These are phyloP conservation scores for Agaricus bisporus DNA, from an alignment of 768 basidiomycete genomes.

Conservation along the genomic window DNA sequence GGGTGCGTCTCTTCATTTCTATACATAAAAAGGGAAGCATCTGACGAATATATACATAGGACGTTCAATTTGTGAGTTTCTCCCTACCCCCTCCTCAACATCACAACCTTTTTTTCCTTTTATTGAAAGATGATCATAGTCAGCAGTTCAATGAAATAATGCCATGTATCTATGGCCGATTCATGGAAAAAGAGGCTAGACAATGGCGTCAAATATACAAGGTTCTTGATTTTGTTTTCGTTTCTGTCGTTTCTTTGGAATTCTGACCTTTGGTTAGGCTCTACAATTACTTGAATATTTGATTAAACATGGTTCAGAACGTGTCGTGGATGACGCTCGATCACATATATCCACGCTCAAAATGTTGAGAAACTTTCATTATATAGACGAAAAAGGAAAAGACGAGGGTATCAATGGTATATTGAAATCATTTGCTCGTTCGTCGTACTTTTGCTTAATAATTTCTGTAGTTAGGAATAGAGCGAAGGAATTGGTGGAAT, in stretches of 20 bases:
- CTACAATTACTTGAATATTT: slow-evolving; percentile 93
- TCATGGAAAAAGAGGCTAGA: slow-evolving; percentile 97
- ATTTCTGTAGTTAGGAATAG: slow-evolving; percentile 81
- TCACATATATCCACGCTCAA: slow-evolving; percentile 93
- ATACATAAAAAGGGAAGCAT: too few species aligned
- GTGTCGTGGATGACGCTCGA: slow-evolving; percentile 95
- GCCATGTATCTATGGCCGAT: slow-evolving; percentile 91
- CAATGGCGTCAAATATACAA: slow-evolving; percentile 99
- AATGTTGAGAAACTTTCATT: slow-evolving; percentile 97
- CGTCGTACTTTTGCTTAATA: neutral
- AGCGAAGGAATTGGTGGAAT: slow-evolving; percentile 85
- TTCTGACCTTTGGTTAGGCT: slow-evolving; percentile 41
- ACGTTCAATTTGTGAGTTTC: slow-evolving; percentile 92
- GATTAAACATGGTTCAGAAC: slow-evolving; percentile 94
- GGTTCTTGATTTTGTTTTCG: slow-evolving; percentile 30
- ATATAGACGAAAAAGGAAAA: slow-evolving; percentile 97
- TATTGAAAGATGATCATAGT: slow-evolving; percentile 31
- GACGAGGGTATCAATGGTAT: slow-evolving; percentile 97
- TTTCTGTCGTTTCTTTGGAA: neutral
- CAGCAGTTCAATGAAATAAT: slow-evolving; percentile 99
- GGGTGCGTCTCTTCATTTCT: slow-evolving; percentile 43
- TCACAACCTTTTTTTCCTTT: too few species aligned
- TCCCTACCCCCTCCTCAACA: neutral
- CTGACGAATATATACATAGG: slow-evolving; percentile 30
- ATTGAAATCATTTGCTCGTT: slow-evolving; percentile 5